phyloP scores from a whole-genome alignment of 129 eudicot species.

The Pulicaria dysenterica region DNA sequence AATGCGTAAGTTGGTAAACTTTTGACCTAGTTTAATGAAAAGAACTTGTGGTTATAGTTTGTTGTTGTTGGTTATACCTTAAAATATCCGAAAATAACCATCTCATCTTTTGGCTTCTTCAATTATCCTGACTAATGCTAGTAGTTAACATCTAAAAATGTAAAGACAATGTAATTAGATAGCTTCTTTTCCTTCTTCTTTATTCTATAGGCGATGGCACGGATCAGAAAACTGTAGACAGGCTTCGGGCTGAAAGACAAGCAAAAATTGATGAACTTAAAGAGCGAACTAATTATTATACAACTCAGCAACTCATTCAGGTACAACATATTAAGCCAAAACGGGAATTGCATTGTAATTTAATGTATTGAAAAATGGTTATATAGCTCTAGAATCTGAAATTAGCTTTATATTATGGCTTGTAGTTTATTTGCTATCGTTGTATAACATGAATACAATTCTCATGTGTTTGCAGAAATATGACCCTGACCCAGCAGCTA shows the following conservation, averaged over 20 bases:
- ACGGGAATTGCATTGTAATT: too few relatives aligned
- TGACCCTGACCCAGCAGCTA: conserved; percentile 94
- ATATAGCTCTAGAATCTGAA: too few relatives aligned
- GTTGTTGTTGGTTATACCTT: too few relatives aligned
- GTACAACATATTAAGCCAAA: conserved; percentile 21
- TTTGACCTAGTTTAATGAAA: background rate
- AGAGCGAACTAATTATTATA: conserved; percentile 84
- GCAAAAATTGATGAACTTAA: conserved; percentile 93
- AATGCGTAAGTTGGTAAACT: conserved; percentile 57
- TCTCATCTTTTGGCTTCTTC: too few relatives aligned
- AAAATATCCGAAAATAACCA: too few relatives aligned
- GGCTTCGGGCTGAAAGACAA: conserved; percentile 85
- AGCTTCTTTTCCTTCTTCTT: background rate
- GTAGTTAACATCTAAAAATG: background rate
- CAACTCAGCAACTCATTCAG: conserved; percentile 97
- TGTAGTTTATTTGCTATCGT: background rate
- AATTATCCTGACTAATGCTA: background rate
- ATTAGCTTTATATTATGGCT: too few relatives aligned
- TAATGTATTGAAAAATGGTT: too few relatives aligned
- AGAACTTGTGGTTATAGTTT: background rate
- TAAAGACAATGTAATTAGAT: background rate
- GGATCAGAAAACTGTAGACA: conserved; percentile 86
- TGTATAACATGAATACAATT: background rate
- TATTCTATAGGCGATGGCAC: conserved; percentile 55
- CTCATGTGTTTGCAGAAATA: conserved; percentile 60